Evolutionary conservation across 2,329 filamentous ascomycete species (phyloP).

Genomic region (Phyllosticta citribraziliensis): DNA sequence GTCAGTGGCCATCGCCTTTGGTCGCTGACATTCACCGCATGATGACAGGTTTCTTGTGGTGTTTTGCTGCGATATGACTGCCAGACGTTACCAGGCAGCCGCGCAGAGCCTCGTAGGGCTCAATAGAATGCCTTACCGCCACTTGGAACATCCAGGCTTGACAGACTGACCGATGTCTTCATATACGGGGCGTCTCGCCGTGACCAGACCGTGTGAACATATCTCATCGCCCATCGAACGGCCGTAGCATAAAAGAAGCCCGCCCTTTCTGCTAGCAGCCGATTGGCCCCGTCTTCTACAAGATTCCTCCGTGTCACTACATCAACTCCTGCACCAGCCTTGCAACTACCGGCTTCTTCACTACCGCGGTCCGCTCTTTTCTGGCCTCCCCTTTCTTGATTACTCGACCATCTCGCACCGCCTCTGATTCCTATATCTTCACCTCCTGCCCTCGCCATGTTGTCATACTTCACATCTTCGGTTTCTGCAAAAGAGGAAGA

Average conservation of each 20-base stretch:
- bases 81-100: not conserved
- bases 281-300: not conserved
- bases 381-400: not conserved
- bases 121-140: not conserved
- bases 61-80: not conserved
- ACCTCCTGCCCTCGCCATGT: not conserved
- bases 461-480: slow-evolving; percentile 4
- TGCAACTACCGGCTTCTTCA: not conserved
- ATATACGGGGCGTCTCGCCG: not conserved
- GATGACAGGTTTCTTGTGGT: not conserved
- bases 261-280: not conserved
- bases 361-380: not conserved
- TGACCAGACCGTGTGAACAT: not conserved
- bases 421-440: not conserved
- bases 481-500: not conserved
- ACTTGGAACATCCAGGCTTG: not conserved
- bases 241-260: not conserved
- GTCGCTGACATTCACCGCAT: not conserved
- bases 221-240: not conserved
- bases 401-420: not conserved
- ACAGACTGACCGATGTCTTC: not conserved
- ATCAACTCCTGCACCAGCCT: not conserved
- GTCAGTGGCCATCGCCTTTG: not conserved
- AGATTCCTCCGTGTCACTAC: not conserved
- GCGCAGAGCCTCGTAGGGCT: not conserved